Evolutionary conservation across 2,329 filamentous ascomycete genomes (phyloP), one percentile per base, ranked within the genome.

Genomic region (Aspergillus candidus): DNA sequence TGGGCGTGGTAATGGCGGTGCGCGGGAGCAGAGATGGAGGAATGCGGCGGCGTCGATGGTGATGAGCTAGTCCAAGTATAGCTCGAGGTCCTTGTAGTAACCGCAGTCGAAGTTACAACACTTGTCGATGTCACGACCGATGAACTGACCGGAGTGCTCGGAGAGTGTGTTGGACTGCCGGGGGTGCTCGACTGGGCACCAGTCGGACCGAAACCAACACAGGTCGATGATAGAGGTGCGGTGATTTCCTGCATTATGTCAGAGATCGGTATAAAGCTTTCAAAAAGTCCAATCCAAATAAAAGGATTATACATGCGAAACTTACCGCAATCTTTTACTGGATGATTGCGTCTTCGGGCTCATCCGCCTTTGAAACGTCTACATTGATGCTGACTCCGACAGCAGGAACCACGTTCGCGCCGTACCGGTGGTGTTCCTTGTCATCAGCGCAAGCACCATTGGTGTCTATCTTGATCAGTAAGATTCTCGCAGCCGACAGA

Each of bases 321-420:
- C 46, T 43, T 50, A 50, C 48, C 10, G 48, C 48, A 36, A 51
- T 45, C 12, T 38, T 43, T 14, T 31, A n/a, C 8, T 43, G 12
- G 6, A 35, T 38, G 18, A 51, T 38, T 4, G 48, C 38, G 32
- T 51, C 43, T 12, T 17, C 46, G 11, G 36, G 22, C 18, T 41
- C 43, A 38, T 44, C 44, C 3, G 41, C 43, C 32, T 49, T 42
- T 6, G 50, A 32, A 27, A 49, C 32, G 11, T 47, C 41, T 3
- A 46, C 48, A n/a, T 47, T 40, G 13, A 53, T 46, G 40, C 38
- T 51, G 30, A 53, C 37, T 6, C 50, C 48, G 11, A 46, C 46
- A 11, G 37, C 41, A 18, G 50, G 48, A 5, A 14, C 29, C 17
- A 52, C 29, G 46, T 27, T 27, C 22, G 8, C 22, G 22, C 22